Percentiles rank a stretch among this genome's conserved stretches.
Evolutionary conservation across 257 asterid genomes (phyloP).

Genomic region (Leptodermis oblonga): DNA sequence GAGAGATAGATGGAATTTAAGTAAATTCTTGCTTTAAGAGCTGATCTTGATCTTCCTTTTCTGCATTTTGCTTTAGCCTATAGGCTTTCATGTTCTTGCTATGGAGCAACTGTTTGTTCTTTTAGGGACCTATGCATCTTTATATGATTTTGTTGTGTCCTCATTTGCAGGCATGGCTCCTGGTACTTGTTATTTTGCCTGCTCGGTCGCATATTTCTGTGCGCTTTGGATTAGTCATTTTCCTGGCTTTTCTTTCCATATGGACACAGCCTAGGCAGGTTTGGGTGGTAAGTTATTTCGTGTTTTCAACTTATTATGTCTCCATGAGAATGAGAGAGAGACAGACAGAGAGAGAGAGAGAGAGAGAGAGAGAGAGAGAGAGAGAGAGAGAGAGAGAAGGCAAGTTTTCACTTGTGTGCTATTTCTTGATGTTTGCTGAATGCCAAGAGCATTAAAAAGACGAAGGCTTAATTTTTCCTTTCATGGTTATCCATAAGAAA

Average conservation of each 20-base stretch:
- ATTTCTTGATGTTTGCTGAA: background rate
- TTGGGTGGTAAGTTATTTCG: conserved; percentile 65
- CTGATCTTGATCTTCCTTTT: background rate
- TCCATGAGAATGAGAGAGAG: background rate
- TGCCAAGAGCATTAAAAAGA: no score
- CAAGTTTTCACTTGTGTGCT: background rate
- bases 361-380: no score
- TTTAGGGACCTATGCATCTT: background rate
- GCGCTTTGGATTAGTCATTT: conserved; percentile 65
- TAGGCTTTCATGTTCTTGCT: background rate
- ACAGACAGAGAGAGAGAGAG: no score
- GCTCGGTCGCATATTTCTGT: conserved; percentile 55
- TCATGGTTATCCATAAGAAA: background rate
- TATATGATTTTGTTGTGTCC: conserved; percentile 11
- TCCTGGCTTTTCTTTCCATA: conserved; percentile 55
- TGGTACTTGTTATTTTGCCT: conserved; percentile 79
- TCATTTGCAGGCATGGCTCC: conserved; percentile 76
- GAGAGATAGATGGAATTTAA: background rate
- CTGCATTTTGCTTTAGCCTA: background rate
- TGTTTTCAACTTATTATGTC: background rate
- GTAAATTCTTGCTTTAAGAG: background rate
- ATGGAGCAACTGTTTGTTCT: background rate
- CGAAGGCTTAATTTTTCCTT: background rate
- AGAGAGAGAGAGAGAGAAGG: no score
- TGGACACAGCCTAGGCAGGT: conserved; percentile 78